These are phyloP conservation scores for Cyclocybe cylindracea DNA, from an alignment of 768 basidiomycete species.

Conservation along the genomic window DNA sequence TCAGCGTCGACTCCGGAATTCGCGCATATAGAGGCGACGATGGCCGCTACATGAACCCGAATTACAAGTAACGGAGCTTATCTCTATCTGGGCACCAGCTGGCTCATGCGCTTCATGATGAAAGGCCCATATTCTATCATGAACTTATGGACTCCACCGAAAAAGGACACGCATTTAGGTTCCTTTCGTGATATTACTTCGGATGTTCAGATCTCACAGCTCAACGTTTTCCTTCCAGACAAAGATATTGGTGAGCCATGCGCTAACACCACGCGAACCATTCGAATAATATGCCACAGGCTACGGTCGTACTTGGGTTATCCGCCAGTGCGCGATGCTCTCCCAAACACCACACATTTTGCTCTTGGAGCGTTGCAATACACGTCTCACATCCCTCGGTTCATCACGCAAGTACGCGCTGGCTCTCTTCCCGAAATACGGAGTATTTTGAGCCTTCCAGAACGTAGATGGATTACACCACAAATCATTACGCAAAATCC, in stretches of 20 bases:
- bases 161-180: constrained; percentile 75
- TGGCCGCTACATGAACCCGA: constrained; percentile 88
- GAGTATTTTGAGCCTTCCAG: constrained; percentile 25
- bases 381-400: constrained; percentile 52
- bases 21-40: constrained; percentile 89
- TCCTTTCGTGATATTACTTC: constrained; percentile 12
- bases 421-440: neutral
- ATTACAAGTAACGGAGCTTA: constrained; percentile 61
- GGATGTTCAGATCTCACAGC: neutral
- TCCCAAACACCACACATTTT: constrained; percentile 88
- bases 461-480: constrained; percentile 96
- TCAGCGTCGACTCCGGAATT: constrained; percentile 95
- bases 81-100: constrained; percentile 3
- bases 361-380: constrained; percentile 83
- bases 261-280: constrained; percentile 8
- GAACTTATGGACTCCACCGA: constrained; percentile 75
- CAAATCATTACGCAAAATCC: constrained; percentile 57
- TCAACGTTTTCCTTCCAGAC: constrained; percentile 40
- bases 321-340: constrained; percentile 77
- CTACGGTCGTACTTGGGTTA: constrained; percentile 84
- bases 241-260: constrained; percentile 71
- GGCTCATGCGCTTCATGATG: neutral
- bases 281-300: constrained; percentile 30
- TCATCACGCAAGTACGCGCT: constrained; percentile 74
- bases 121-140: constrained; percentile 76